phyloP scores from a whole-genome alignment of 176 grass and related monocot species.

The Bolboschoenus planiculmis region DNA sequence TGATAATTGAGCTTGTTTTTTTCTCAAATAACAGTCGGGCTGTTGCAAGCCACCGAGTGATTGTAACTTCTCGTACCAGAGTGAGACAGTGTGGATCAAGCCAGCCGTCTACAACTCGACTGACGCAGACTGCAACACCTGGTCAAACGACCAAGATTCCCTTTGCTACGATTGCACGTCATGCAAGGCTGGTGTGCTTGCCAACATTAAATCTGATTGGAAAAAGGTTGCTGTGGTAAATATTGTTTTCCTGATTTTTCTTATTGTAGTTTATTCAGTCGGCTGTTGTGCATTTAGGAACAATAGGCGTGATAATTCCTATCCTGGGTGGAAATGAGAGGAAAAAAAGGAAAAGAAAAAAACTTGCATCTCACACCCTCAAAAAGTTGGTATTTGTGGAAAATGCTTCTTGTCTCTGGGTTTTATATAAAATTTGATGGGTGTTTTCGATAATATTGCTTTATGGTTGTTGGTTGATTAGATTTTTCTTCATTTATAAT shows the following conservation, averaged over 20 bases:
- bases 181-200: slow-evolving; percentile 82
- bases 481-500: background rate
- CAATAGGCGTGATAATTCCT: slow-evolving; percentile 61
- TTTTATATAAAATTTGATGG: slow-evolving; percentile 7
- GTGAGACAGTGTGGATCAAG: slow-evolving; percentile 58
- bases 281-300: slow-evolving; percentile 90
- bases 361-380: background rate
- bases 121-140: slow-evolving; percentile 52
- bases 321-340: slow-evolving; percentile 45
- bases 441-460: background rate
- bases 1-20: background rate
- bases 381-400: background rate
- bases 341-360: background rate
- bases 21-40: slow-evolving; percentile 45
- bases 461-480: background rate
- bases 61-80: slow-evolving; percentile 70
- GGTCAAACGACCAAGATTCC: slow-evolving; percentile 42
- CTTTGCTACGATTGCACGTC: slow-evolving; percentile 82
- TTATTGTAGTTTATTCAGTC: slow-evolving; percentile 74
- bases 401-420: background rate
- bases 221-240: slow-evolving; percentile 80
- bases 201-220: slow-evolving; percentile 87
- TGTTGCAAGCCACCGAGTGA: slow-evolving; percentile 85
- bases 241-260: slow-evolving; percentile 78
- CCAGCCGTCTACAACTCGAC: slow-evolving; percentile 42